Conservation (phyloP, 2,329 filamentous ascomycete genomes). For the Diplodia intermedia region DNA sequence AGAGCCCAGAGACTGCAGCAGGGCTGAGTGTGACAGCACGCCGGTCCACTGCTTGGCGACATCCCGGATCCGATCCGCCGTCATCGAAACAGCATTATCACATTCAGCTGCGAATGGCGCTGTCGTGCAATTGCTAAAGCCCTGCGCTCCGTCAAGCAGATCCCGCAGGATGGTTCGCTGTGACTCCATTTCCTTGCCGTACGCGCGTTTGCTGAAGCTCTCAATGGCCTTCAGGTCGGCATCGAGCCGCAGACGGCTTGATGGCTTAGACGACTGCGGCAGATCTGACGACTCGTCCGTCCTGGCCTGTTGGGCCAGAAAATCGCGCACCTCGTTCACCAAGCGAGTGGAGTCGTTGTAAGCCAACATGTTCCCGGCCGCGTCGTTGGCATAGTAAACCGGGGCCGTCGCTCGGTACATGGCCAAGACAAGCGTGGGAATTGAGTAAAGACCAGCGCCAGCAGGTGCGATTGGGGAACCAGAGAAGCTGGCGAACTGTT, state of each 20-base stretch:
- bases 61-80: conserved; percentile 63
- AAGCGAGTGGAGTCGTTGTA: conserved; percentile 70
- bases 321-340: conserved; percentile 59
- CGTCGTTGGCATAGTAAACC: conserved; percentile 71
- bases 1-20: conserved; percentile 67
- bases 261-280: conserved; percentile 43
- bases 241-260: conserved; percentile 55
- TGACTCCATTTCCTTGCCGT: conserved; percentile 69
- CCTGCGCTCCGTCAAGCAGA: conserved; percentile 67
- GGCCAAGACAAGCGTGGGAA: conserved; percentile 76
- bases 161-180: conserved; percentile 68
- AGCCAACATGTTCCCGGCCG: conserved; percentile 66
- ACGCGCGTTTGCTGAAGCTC: conserved; percentile 66
- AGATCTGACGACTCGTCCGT: conserved; percentile 43
- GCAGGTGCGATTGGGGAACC: conserved; percentile 68
- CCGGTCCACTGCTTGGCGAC: conserved; percentile 64
- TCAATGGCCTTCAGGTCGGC: conserved; percentile 63
- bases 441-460: conserved; percentile 71
- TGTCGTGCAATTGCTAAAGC: conserved; percentile 65
- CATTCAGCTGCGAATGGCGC: conserved; percentile 66
- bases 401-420: conserved; percentile 80
- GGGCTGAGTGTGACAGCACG: conserved; percentile 64
- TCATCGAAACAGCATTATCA: conserved; percentile 64
- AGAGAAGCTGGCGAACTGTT: conserved; percentile 39
- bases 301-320: conserved; percentile 55